These are phyloP conservation scores for Streptanthus diversifolius DNA, from an alignment of 345 rosid species.

Conservation along the genomic window DNA sequence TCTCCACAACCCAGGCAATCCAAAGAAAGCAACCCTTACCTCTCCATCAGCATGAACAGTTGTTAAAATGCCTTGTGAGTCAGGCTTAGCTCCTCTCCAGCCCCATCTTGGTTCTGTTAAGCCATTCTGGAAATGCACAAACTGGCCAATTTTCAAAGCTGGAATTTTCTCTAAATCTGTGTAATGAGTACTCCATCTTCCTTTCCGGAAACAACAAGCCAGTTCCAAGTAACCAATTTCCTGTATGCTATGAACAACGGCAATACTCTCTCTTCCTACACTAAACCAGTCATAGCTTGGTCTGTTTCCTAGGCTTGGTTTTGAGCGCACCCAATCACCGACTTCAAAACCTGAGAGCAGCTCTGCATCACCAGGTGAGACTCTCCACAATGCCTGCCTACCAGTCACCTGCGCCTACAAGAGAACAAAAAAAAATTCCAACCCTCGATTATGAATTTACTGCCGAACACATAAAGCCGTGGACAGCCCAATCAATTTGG, in stretches of 20 bases:
- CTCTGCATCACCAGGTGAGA: conserved; percentile 98
- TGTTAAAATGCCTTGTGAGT: conserved; percentile 74
- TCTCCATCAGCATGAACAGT: conserved; percentile 95
- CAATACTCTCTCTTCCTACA: conserved; percentile 81
- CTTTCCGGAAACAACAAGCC: conserved; percentile 94
- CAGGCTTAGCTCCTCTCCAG: conserved; percentile 82
- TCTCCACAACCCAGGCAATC: conserved; percentile 80
- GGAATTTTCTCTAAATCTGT: conserved; percentile 86
- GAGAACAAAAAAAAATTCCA: conserved; percentile 23
- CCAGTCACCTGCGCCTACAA: conserved; percentile 81
- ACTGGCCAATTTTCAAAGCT: conserved; percentile 76
- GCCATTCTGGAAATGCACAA: conserved; percentile 75
- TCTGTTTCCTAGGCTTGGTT: conserved; percentile 82
- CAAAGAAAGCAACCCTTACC: conserved; percentile 77
- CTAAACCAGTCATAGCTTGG: conserved; percentile 94
- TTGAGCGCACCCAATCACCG: conserved; percentile 98
- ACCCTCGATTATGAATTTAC: neutral
- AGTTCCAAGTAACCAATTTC: conserved; percentile 85
- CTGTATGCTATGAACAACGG: conserved; percentile 91
- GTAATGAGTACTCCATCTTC: conserved; percentile 69
- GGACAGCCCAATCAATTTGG: neutral
- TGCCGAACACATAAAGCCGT: neutral
- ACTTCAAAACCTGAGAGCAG: conserved; percentile 94
- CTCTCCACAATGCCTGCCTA: conserved; percentile 72
- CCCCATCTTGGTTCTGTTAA: conserved; percentile 94